These are phyloP conservation scores for Sporothrix brasiliensis DNA, from an alignment of 2,329 filamentous ascomycete genomes.

Conservation along the genomic window DNA sequence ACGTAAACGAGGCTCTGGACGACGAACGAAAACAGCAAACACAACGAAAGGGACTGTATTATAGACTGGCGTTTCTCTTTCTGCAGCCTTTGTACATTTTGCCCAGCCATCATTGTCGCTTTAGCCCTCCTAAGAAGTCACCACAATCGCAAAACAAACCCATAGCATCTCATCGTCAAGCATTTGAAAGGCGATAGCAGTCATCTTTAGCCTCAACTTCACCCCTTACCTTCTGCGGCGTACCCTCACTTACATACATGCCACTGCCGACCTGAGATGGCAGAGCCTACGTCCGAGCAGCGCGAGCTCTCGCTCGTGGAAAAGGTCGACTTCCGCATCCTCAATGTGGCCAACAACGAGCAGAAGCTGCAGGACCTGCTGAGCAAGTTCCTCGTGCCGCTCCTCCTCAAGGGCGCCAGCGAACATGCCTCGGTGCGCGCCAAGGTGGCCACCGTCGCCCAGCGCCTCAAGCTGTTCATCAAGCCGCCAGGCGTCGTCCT, in stretches of 20 bases:
- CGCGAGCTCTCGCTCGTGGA: constrained; percentile 80
- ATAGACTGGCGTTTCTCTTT: background rate
- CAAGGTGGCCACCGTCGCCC: constrained; percentile 62
- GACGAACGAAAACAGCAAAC: background rate
- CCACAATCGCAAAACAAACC: too few relatives aligned
- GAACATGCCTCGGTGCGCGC: constrained; percentile 77
- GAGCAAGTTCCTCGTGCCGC: constrained; percentile 74
- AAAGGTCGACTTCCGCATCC: constrained; percentile 81
- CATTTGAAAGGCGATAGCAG: background rate
- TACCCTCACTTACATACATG: background rate
- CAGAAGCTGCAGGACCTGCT: constrained; percentile 78
- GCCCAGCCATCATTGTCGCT: constrained; percentile 7
- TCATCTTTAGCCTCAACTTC: background rate
- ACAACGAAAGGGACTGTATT: background rate
- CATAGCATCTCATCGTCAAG: background rate
- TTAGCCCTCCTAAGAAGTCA: background rate
- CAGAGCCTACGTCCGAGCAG: constrained; percentile 51
- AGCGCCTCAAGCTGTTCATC: constrained; percentile 58
- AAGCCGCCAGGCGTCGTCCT: constrained; percentile 52
- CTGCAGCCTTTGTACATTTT: background rate
- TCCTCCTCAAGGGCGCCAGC: constrained; percentile 85
- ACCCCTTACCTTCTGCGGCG: background rate
- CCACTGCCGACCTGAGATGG: constrained; percentile 26
- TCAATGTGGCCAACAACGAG: constrained; percentile 78
- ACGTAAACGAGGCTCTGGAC: background rate